Evolutionary conservation across 2,329 filamentous ascomycete genomes (phyloP), one percentile per base, ranked within the genome.

Genomic region (Diaporthe vexans): DNA sequence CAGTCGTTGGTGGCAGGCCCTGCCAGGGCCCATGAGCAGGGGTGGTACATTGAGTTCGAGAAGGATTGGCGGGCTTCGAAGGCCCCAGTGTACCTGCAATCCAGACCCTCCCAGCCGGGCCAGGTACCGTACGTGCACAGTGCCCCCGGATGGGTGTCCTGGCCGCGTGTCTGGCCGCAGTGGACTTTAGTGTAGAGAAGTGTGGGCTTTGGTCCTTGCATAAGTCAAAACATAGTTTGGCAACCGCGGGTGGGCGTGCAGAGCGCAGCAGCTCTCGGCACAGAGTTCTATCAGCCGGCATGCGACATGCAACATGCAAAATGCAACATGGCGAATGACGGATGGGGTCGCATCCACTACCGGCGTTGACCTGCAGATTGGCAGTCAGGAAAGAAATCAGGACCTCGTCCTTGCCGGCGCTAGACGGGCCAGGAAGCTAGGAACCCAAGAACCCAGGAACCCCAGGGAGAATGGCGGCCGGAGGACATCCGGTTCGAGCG

Each of bases 101-200:
- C 40, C 61, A 51, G 43, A 70, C 29, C 57, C 35, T 63, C n/a
- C 70, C 58, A 43, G 48, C 24, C 33, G 37, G 46, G 26, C 43
- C 46, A 21, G n/a, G 35, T 58, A 54, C 70, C 33, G 57, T 58
- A 35, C 70, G 51, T 59, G 48, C 43, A 61, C 46, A 54, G 48
- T 51, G 26, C 24, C 48, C 54, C 33, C 24, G 35, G 40, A 40
- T 65, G 74, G 74, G 51, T 61, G 72, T 61, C 51, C 57, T 58
- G 74, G 74, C 59, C 74, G 74, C 74, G 58, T 71, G 48, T 75
- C 61, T 57, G 74, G 74, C 74, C 74, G 74, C 74, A 76, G 74
- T 17, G 59, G 72, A 35, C 71, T 52, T 72, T 35, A 29, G 29
- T 29, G 29, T 29, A 33, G 46, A 33, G n/a, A 63, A 46, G 21